Conservation (phyloP, 2,329 filamentous ascomycete species). For the Macroventuria anomochaeta region DNA sequence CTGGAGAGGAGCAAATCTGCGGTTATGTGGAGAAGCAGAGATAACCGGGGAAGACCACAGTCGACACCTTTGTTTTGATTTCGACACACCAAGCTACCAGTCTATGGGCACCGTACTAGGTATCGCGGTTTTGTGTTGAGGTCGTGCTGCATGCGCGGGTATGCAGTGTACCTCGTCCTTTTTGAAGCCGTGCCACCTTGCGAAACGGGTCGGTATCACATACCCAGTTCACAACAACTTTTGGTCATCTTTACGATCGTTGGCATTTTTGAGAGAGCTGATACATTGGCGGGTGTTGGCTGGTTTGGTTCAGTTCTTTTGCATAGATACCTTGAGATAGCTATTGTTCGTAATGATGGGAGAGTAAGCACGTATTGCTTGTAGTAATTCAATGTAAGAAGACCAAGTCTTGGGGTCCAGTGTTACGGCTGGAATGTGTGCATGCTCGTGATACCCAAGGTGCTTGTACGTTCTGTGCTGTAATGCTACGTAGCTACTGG, state of each 20-base stretch:
- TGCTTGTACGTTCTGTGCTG: no score
- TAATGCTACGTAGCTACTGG: no score
- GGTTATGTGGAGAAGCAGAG: background rate
- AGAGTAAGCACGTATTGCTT: background rate
- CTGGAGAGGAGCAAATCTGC: conserved; percentile 1
- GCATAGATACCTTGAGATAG: conserved; percentile 11
- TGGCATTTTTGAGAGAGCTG: background rate
- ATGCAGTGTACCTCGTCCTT: background rate
- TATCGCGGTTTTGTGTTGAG: background rate
- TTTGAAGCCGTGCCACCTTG: background rate
- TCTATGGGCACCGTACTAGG: background rate
- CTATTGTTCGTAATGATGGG: background rate
- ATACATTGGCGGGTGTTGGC: background rate
- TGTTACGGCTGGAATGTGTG: background rate
- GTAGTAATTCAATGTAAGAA: background rate
- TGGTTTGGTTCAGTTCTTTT: conserved; percentile 6
- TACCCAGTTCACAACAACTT: background rate
- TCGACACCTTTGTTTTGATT: conserved; percentile 1
- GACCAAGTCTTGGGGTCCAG: no score
- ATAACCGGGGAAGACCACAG: background rate
- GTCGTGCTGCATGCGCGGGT: conserved; percentile 10
- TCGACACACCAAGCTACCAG: background rate
- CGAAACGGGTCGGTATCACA: conserved; percentile 2
- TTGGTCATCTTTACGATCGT: background rate
- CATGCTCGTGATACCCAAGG: no score